Evolutionary conservation across 208 protist species (phyloP).

Genomic region (Trypanosoma platydactyli): DNA sequence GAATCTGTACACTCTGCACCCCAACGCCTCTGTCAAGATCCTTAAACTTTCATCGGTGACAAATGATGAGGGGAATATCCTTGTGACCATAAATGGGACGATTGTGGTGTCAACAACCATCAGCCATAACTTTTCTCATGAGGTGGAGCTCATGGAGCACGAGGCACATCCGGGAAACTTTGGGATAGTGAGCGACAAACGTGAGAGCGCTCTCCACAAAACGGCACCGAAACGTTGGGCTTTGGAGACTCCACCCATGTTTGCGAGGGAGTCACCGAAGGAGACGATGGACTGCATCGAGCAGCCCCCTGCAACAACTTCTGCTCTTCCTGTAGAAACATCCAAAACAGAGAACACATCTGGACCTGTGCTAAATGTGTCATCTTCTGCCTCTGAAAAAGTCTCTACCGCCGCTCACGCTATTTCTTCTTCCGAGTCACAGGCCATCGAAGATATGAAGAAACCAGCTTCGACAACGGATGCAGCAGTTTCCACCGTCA

Average conservation of each 20-base stretch:
- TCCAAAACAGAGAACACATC: not conserved
- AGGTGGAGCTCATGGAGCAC: slow-evolving; percentile 62
- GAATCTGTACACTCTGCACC: slow-evolving; percentile 25
- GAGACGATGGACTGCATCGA: slow-evolving; percentile 29
- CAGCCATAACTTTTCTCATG: slow-evolving; percentile 56
- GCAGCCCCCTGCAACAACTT: slow-evolving; percentile 28
- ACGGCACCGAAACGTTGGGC: slow-evolving; percentile 39
- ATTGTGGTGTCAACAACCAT: slow-evolving; percentile 1
- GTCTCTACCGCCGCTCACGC: not conserved
- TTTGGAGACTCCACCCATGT: slow-evolving; percentile 59
- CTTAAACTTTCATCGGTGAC: slow-evolving; percentile 30
- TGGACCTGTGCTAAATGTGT: not conserved
- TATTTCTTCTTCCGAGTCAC: slow-evolving; percentile 4
- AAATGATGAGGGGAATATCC: slow-evolving; percentile 36
- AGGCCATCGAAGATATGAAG: not conserved
- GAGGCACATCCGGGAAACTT: slow-evolving; percentile 35
- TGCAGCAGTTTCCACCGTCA: not conserved
- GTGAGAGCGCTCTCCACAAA: slow-evolving; percentile 13
- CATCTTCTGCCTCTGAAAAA: slow-evolving; percentile 16
- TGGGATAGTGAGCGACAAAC: slow-evolving; percentile 60
- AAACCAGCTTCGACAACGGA: slow-evolving; percentile 14
- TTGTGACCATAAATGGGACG: slow-evolving; percentile 40
- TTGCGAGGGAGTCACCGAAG: slow-evolving; percentile 28
- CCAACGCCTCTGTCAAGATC: slow-evolving; percentile 33
- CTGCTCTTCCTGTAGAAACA: not conserved